Evolutionary conservation across 2,329 filamentous ascomycete genomes (phyloP).

Genomic region (Colletotrichum sp.): DNA sequence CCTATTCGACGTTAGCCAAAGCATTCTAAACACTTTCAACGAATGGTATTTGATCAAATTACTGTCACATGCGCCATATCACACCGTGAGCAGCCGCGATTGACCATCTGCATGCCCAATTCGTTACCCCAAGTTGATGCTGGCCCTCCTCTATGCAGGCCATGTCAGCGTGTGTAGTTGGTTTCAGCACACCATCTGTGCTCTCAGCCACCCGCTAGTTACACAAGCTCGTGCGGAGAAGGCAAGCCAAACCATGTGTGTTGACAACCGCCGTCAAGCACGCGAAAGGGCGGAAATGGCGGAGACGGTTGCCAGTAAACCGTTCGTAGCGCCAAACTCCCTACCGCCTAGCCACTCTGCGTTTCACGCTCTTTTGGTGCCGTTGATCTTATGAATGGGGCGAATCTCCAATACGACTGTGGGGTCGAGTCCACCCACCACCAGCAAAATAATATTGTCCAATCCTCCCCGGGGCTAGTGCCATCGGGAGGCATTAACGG

Average conservation of each 20-base stretch:
- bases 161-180: not conserved
- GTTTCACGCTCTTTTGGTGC: constrained; percentile 3
- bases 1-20: constrained; percentile 12
- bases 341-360: not conserved
- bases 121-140: not conserved
- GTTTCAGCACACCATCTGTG: constrained; percentile 8
- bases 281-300: not conserved
- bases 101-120: not conserved
- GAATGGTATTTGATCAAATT: not conserved
- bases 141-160: not conserved
- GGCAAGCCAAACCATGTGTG: not conserved
- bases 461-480: not conserved
- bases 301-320: not conserved
- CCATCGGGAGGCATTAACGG: not conserved
- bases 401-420: not conserved
- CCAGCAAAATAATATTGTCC: not conserved
- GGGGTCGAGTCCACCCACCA: constrained; percentile 1
- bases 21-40: not conserved
- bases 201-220: not conserved
- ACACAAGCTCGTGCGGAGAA: not conserved
- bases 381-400: not conserved
- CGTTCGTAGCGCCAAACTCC: not conserved
- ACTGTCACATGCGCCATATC: not conserved
- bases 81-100: not conserved
- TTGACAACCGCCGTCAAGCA: constrained; percentile 4